Percentiles rank a stretch among this genome's conserved stretches.
Conservation (phyloP, 1,284 basidiomycete genomes). For the Cryptococcus sp. region DNA sequence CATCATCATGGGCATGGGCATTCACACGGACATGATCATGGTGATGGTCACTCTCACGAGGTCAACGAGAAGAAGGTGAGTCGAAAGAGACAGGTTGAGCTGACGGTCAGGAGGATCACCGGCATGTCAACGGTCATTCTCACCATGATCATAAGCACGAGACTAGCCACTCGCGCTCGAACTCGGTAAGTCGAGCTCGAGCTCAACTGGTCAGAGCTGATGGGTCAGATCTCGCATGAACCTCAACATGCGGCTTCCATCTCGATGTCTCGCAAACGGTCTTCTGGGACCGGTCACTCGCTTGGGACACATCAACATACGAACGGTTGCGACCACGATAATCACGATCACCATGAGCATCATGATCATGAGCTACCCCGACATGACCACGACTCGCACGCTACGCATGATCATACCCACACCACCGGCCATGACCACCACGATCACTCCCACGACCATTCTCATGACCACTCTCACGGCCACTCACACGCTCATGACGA, state of each 20-base stretch:
- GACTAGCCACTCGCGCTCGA: too few species aligned
- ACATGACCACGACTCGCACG: conserved; percentile 21
- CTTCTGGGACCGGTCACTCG: background rate
- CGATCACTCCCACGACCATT: conserved; percentile 46
- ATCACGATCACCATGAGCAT: conserved; percentile 39
- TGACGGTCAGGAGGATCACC: conserved; percentile 20
- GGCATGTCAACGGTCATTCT: conserved; percentile 25
- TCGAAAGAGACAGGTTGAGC: background rate
- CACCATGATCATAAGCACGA: too few species aligned
- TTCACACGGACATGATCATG: conserved; percentile 27
- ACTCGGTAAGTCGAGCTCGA: too few species aligned
- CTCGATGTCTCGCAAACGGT: background rate
- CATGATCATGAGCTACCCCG: conserved; percentile 39
- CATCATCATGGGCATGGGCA: conserved; percentile 68
- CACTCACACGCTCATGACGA: conserved; percentile 56
- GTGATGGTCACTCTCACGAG: conserved; percentile 16
- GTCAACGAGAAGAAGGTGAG: conserved; percentile 11
- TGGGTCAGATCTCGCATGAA: conserved; percentile 4
- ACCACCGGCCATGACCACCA: conserved; percentile 8
- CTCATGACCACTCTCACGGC: conserved; percentile 48
- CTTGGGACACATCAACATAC: conserved; percentile 47
- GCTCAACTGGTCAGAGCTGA: too few species aligned
- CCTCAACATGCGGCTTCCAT: background rate
- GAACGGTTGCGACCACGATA: conserved; percentile 45
- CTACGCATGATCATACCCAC: conserved; percentile 17